Evolutionary conservation across 805 yeast species (phyloP).

Genomic region (Yamadazyma olivae): DNA sequence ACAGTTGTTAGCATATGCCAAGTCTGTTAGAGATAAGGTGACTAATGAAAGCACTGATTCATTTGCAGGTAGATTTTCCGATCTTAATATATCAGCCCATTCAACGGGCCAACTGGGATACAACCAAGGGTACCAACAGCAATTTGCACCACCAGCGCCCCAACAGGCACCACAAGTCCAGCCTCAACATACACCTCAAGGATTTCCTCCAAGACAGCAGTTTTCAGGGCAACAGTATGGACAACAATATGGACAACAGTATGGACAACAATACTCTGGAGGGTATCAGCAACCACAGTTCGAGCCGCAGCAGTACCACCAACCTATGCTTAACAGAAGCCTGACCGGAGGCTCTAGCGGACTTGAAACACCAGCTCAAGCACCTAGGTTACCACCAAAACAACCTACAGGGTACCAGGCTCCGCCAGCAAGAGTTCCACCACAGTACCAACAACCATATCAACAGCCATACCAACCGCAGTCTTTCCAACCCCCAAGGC

Average conservation of each 20-base stretch:
- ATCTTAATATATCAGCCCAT: conserved; percentile 8
- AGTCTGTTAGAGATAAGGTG: conserved; percentile 7
- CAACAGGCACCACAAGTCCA: conserved; percentile 1
- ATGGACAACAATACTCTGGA: too few species aligned
- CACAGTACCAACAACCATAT: too few species aligned
- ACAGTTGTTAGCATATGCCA: conserved; percentile 38
- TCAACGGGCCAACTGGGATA: conserved; percentile 2
- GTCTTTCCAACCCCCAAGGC: not conserved
- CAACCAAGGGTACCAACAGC: not conserved
- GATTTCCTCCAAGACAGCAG: not conserved
- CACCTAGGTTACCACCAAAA: not conserved
- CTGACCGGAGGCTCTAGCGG: too few species aligned
- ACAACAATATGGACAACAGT: not conserved
- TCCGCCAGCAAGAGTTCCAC: not conserved
- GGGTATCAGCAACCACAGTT: too few species aligned
- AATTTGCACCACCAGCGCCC: not conserved
- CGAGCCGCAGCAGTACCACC: too few species aligned
- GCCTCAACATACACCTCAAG: conserved; percentile 3
- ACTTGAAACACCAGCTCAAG: not conserved
- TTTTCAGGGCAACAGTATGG: not conserved
- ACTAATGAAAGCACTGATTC: conserved; percentile 2
- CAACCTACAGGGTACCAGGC: not conserved
- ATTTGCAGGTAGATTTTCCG: conserved; percentile 6
- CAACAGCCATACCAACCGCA: not conserved
- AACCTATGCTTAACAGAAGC: too few species aligned